phyloP scores from a whole-genome alignment of 129 eudicot species.

The Oenanthe sinensis region DNA sequence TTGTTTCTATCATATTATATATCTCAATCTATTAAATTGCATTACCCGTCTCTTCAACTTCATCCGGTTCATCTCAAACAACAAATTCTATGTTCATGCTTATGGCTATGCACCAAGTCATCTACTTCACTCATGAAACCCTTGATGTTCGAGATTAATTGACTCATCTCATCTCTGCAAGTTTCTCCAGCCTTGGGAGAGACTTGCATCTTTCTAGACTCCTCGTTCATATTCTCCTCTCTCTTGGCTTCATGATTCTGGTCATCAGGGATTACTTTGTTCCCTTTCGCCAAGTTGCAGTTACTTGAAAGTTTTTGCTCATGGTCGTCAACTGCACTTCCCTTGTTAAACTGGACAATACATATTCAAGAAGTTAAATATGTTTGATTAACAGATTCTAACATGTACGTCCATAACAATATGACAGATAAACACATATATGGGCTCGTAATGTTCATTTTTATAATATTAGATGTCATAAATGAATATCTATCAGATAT shows the following conservation, averaged over 20 bases:
- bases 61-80: not conserved
- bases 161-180: not conserved
- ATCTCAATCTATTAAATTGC: not conserved
- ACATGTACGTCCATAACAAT: not conserved
- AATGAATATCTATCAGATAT: not conserved
- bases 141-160: not conserved
- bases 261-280: not conserved
- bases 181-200: not conserved
- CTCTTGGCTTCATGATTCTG: not conserved
- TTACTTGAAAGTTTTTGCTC: not conserved
- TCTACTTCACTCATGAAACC: not conserved
- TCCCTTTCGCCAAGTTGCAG: not conserved
- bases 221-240: not conserved
- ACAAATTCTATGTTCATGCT: not conserved
- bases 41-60: not conserved
- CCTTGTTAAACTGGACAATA: not conserved
- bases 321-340: not conserved
- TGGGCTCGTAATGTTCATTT: not conserved
- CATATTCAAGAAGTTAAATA: not conserved
- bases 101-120: not conserved
- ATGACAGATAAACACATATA: not conserved
- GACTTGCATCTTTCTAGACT: not conserved
- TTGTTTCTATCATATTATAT: not conserved
- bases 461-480: not conserved
- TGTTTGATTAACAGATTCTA: not conserved